Base-by-base conservation (phyloP, 148 eudicot species). In the Silene uniflora region DNA sequence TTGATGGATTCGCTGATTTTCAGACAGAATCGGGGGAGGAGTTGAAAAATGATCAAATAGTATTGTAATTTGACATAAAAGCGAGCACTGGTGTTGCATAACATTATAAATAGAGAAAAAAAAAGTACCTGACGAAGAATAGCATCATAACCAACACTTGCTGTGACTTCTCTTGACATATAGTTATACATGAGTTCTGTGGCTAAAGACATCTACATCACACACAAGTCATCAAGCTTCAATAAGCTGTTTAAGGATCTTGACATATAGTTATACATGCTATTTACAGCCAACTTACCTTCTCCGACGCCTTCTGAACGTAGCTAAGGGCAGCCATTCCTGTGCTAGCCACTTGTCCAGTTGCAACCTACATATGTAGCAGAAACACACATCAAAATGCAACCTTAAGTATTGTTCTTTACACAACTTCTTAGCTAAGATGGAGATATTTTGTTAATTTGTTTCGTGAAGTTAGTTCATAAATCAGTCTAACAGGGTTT, bases 221-320 rank as follows among this genome's bases (percentile, higher is more conserved):
- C 23, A 65, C 44, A 73, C 29, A 71, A 19, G 42, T 19, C 18
- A 46, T 71, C 46, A 73, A 62, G 73, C 52, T 75, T 77, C 64
- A 18, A 65, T 60, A 12, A 69, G 76, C 61, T 65, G 10, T 59
- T 70, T 19, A 29, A 24, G 32, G 60, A 39, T 52, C 22, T 63
- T 58, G 12, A 7, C 44, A 39, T 21, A 76, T 24, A 71, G 49
- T 44, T 64, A 65, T 13, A 21, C 24, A 62, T 17, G 56, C 17
- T 16, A 75, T 21, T 3, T 19, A 69, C 75, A 74, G 21, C 23
- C 47, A 7, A 46, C 72, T 32, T 77, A 89, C 98, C 96, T 92
- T 94, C 70, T 94, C 98, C 77, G 96, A 89, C 62, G 91, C 85
- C 87, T 92, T 95, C 77, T 95, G 99, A 46, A 92, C 97, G 83